Base-by-base conservation (phyloP, 257 asterid species). In the Buddleja alternifolia region DNA sequence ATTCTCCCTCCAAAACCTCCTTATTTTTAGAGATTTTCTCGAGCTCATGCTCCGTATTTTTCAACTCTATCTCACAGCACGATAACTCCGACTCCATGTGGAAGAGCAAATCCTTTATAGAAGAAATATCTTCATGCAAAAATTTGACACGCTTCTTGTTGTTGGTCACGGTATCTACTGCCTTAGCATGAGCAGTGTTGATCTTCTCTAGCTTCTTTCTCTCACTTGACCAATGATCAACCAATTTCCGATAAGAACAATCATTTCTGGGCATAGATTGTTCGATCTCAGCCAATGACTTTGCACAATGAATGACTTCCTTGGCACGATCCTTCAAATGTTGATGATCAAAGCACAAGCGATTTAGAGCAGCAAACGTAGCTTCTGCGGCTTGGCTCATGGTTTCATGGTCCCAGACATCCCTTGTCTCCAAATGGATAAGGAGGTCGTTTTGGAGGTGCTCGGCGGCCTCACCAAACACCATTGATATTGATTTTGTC, bases 311-410 rank as follows among this genome's bases (percentile, higher is more conserved):
- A 40, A 83, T 70, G 67, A 78, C 65, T 10, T 73, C 81, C 34
- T 67, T 39, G 5, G 64, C 75, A 7, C 71, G 78, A 10, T 58
- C 41, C 65, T 79, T 58, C 51, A 83, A 70, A 50, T 75, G 70
- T 67, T 60, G 66, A 57, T 69, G 45, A 46, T 77, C 73, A 2
- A 66, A 29, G 16, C 16, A 19, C 41, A 83, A 58, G 10, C 44
- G 63, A 54, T 73, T 83, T 12, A 85, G 67, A 17, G 92, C 88
- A 32, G 74, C 70, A 72, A 77, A 85, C 1, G 85, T 77, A 24
- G 58, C 65, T 48, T 79, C 67, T 17, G 87, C 79, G 21, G 56
- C 88, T 21, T 34, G 59, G 23, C 17, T 52, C 85, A 85, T 83
- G 72, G 76, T 44, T 42, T 69, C 65, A 10, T 85, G 84, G 69